Evolutionary conservation across 78 protist species (phyloP).

Genomic region (Pigoraptor vietnamica): DNA sequence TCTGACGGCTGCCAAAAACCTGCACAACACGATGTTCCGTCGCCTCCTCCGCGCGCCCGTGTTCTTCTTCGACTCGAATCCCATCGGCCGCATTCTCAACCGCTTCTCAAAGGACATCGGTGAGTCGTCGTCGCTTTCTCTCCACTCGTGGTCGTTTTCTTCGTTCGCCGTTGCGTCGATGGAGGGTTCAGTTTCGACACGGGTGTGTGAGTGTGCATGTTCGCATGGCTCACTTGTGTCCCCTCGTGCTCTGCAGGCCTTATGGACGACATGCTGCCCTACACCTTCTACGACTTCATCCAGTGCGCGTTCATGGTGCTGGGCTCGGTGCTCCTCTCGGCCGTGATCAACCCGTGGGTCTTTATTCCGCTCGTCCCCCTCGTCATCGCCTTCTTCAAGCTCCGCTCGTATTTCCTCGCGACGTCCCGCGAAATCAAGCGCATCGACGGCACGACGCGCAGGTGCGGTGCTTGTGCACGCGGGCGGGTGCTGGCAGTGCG

Average conservation of each 20-base stretch:
- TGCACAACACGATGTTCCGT: neutral
- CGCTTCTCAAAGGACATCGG: conserved; percentile 10
- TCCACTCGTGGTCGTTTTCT: neutral
- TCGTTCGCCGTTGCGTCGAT: neutral
- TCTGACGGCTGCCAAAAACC: neutral
- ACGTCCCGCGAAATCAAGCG: conserved; percentile 65
- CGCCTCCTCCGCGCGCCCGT: conserved; percentile 6
- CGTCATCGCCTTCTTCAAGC: neutral
- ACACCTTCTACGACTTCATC: neutral
- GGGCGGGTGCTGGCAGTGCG: too few relatives aligned
- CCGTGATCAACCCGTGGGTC: conserved; percentile 26
- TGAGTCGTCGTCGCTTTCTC: neutral
- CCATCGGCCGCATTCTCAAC: conserved; percentile 15
- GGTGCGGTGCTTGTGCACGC: too few relatives aligned
- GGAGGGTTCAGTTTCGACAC: too few relatives aligned
- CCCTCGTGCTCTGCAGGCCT: neutral
- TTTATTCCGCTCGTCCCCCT: conserved; percentile 43
- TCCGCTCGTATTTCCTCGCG: conserved; percentile 43
- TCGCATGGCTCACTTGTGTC: too few relatives aligned
- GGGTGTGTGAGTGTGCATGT: too few relatives aligned
- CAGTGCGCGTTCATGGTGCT: neutral
- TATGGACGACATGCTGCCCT: neutral
- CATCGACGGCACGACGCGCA: conserved; percentile 64
- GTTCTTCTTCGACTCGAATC: conserved; percentile 19
- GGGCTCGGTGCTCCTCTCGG: neutral